Evolutionary conservation across 2,329 filamentous ascomycete genomes (phyloP).

Genomic region (Cladosporium sp.): DNA sequence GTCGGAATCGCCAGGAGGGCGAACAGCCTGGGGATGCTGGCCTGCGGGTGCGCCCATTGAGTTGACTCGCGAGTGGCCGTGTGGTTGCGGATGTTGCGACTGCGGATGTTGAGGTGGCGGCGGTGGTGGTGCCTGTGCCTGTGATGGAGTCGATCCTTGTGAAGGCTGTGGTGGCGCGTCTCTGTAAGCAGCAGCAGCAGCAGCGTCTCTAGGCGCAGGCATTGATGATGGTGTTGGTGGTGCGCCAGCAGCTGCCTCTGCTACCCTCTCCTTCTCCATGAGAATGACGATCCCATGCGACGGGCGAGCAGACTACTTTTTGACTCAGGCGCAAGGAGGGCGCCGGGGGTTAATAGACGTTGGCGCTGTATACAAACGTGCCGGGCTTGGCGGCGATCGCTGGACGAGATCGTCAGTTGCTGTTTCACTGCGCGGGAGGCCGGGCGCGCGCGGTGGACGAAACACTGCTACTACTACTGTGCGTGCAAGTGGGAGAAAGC

Average conservation of each 20-base stretch:
- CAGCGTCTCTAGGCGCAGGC: conserved; percentile 13
- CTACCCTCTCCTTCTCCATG: conserved; percentile 19
- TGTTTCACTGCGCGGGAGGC: conserved; percentile 7
- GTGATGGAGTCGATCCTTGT: background rate
- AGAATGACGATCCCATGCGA: conserved; percentile 11
- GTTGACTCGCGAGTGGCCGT: conserved; percentile 16
- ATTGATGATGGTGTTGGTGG: conserved; percentile 8
- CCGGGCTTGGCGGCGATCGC: conserved; percentile 16
- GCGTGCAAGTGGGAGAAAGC: background rate
- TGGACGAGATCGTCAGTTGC: conserved; percentile 16
- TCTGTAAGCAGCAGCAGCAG: background rate
- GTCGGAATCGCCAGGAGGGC: conserved; percentile 1
- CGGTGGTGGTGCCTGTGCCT: background rate
- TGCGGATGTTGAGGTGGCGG: conserved; percentile 9
- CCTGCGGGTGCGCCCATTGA: conserved; percentile 16
- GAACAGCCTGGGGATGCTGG: conserved; percentile 15
- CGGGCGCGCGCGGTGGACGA: background rate
- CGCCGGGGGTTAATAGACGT: conserved; percentile 7
- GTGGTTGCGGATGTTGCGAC: background rate
- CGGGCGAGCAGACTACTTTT: conserved; percentile 6
- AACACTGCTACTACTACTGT: background rate
- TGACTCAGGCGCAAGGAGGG: background rate
- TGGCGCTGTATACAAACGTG: conserved; percentile 16
- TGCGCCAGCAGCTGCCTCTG: conserved; percentile 4
- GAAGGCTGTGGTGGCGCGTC: conserved; percentile 8